Evolutionary conservation across 2,329 filamentous ascomycete species (phyloP).

Genomic region (Pyricularia sp.): DNA sequence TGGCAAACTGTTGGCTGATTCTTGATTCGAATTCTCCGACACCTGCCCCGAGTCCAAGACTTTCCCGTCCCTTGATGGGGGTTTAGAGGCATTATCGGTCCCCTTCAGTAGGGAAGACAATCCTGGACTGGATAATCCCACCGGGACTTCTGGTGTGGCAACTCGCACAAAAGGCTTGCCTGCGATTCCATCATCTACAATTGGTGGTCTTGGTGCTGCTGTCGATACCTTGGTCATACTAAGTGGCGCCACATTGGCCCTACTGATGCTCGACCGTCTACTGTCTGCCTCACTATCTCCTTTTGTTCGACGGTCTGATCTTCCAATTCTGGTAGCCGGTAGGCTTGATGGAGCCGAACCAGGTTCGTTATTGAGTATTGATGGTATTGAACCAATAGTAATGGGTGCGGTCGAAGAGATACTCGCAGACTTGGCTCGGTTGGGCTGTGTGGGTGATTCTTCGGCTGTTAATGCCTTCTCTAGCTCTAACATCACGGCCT

Average conservation of each 20-base stretch:
- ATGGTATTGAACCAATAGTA: background rate
- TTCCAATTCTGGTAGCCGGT: constrained; percentile 1
- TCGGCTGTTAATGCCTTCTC: background rate
- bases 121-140: background rate
- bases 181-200: constrained; percentile 36
- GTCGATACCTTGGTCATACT: background rate
- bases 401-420: background rate
- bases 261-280: background rate
- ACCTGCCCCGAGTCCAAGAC: constrained; percentile 2
- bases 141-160: constrained; percentile 17
- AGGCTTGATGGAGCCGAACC: background rate
- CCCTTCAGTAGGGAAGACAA: constrained; percentile 2
- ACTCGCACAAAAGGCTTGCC: constrained; percentile 41
- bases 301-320: background rate
- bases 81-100: background rate
- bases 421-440: background rate
- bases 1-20: constrained; percentile 2
- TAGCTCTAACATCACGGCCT: constrained; percentile 28
- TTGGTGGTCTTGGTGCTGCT: constrained; percentile 13
- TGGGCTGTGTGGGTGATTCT: background rate
- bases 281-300: background rate
- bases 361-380: background rate
- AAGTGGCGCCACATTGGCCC: background rate
- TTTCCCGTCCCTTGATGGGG: constrained; percentile 11
- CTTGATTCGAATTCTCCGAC: background rate